Base-by-base conservation (phyloP, 768 basidiomycete genomes). In the Calvatia gigantea region DNA sequence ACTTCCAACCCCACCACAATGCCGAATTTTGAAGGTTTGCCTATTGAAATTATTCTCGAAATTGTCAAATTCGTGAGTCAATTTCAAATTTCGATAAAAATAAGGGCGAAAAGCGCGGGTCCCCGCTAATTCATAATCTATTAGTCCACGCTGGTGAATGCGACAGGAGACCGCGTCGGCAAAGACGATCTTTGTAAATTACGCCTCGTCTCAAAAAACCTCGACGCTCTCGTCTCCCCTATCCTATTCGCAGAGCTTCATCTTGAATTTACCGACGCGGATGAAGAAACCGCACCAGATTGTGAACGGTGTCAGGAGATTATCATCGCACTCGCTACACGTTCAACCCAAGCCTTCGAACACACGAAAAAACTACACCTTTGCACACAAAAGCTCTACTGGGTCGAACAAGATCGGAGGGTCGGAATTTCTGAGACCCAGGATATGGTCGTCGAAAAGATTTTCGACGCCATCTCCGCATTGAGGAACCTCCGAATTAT, bases 301-400 rank as follows among this genome's bases (percentile, higher is more conserved):
- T 44, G 6, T 29, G 15, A 15, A 5, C 25, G 52, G 6, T 54
- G 52, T 35, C 52, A 45, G 6, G 52, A 54, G n/a, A 54, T 54
- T 19, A 54, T 54, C 17, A 27, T 11, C 3, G 52, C 52, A 15
- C 33, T 54, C 7, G 52, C 52, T 4, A 33, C 29, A 4, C 19
- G 32, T 14, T 45, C 52, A 4, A 46, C 43, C 6, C 31, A 15
- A 2, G 52, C 28, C 12, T 54, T 54, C 15, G 42, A 46, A 5
- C 25, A 54, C 25, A 54, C 52, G 8, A 45, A 27, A n/a, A 45
- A 8, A 6, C 44, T 54, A 11, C 4, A 37, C 28, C n/a, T 54
- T 8, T 46, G 21, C 14, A 28, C 52, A 12, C 7, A 27, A 21
- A 9, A 23, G 7, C 25, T 54, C n/a, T 45, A 35, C 28, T 54